Base-by-base conservation (phyloP, 2,329 filamentous ascomycete species). In the Venturia pyrina region DNA sequence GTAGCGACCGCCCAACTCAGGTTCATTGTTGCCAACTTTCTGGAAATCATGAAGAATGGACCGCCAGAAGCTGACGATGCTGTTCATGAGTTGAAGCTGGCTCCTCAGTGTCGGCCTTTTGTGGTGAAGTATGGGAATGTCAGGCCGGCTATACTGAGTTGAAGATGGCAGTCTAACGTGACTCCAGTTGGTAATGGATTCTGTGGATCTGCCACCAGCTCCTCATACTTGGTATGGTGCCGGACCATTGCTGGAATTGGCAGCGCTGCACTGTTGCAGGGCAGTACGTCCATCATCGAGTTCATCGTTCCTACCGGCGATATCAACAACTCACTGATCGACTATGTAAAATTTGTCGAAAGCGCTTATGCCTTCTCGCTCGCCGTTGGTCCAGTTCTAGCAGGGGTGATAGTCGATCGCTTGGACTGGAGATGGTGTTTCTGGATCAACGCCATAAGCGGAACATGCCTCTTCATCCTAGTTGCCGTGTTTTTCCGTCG, bases 381-480 rank as follows among this genome's bases (percentile, higher is more conserved):
- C 1, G 80, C 79, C 0, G 72, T 80, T 19, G 83, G 83, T 0
- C 83, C 83, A 0, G 71, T 85, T 1, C 71, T 85, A 0, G 83
- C 83, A 4, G 83, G 82, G 48, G 75, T 78, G 0, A 82, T 85
- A 68, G 76, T 78, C 0, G 73, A 77, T 65, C 69, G 76, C 11
- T 74, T 77, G 0, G 75, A 72, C 24, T 85, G 82, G 82, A 74
- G 82, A 65, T 85, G 82, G 80, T 79, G 78, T 50, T 84, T 70
- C 60, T 69, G 66, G 66, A 68, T 66, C 2, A 71, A 79, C 1
- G 82, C 82, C 0, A 72, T 85, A 60, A 78, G 74, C 64, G 82
- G 82, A 1, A 76, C 85, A 8, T 82, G 84, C 69, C 85, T 82
- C 81, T 74, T 79, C 32, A 82, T 82, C 10, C 82, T 80, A 21